phyloP scores from a whole-genome alignment of 2,329 filamentous ascomycete species.

The Ophiostoma fasciatum region DNA sequence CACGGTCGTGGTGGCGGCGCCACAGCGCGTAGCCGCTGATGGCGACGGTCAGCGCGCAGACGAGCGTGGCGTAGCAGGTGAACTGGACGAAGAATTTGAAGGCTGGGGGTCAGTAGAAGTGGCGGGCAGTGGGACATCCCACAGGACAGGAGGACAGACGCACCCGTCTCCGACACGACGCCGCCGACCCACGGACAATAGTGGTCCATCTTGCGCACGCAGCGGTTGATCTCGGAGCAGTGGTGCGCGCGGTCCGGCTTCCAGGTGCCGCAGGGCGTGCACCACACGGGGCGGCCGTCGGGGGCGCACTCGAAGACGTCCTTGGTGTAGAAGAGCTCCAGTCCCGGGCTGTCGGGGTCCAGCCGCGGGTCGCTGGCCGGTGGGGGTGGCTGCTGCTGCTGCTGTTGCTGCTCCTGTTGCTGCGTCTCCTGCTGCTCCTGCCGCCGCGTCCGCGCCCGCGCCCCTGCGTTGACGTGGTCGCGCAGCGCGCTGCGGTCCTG shows the following conservation, averaged over 20 bases:
- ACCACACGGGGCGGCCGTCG: conserved; percentile 79
- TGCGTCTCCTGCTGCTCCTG: too few relatives aligned
- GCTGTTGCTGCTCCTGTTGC: too few relatives aligned
- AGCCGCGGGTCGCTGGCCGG: conserved; percentile 26
- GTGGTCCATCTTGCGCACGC: conserved; percentile 84
- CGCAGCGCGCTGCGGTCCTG: too few relatives aligned
- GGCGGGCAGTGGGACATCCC: background rate
- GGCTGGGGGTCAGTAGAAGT: conserved; percentile 23
- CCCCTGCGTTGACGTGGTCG: too few relatives aligned
- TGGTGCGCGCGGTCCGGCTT: conserved; percentile 84
- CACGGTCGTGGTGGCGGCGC: too few relatives aligned
- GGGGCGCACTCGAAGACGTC: conserved; percentile 72
- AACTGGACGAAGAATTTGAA: conserved; percentile 95
- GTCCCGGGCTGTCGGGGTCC: conserved; percentile 47
- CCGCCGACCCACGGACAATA: conserved; percentile 97
- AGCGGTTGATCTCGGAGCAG: conserved; percentile 66
- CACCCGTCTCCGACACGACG: conserved; percentile 67
- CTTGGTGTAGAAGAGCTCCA: conserved; percentile 66
- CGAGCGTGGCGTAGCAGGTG: conserved; percentile 54
- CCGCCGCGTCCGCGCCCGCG: too few relatives aligned
- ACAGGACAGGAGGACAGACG: conserved; percentile 14
- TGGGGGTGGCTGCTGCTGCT: too few relatives aligned
- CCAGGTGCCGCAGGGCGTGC: conserved; percentile 68
- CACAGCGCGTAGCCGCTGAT: conserved; percentile 36
- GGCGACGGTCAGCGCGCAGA: conserved; percentile 49